Conservation (phyloP, 371 early-diverging fungal genomes). For the Mucor indicus region DNA sequence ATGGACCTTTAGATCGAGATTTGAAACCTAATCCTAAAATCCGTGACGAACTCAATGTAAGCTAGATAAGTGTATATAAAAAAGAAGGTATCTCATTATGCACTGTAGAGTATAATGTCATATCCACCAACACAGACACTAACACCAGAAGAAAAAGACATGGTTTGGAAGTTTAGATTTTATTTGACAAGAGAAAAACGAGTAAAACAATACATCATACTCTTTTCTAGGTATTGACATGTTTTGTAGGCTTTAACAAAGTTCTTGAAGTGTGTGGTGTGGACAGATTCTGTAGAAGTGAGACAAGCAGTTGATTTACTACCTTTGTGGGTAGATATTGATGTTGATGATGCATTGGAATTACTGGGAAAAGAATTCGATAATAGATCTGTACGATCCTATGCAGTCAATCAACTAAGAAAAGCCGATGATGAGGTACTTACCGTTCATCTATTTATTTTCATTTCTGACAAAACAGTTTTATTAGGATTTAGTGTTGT, state of each 20-base stretch:
- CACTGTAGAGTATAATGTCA: constrained; percentile 75
- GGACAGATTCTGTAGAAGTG: constrained; percentile 90
- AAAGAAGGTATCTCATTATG: background rate
- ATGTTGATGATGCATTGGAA: constrained; percentile 93
- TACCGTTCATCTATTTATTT: background rate
- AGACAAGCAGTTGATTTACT: constrained; percentile 89
- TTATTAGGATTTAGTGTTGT: constrained; percentile 79
- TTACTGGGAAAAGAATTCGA: constrained; percentile 87
- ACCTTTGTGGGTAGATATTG: constrained; percentile 85
- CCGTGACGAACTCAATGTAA: constrained; percentile 89
- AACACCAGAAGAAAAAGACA: constrained; percentile 84
- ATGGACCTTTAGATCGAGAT: constrained; percentile 87
- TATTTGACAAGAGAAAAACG: constrained; percentile 88
- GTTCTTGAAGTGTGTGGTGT: constrained; percentile 92
- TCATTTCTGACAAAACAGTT: background rate
- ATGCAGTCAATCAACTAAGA: constrained; percentile 85
- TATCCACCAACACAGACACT: constrained; percentile 89
- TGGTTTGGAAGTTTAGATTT: constrained; percentile 96
- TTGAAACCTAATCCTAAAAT: constrained; percentile 93
- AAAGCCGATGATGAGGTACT: constrained; percentile 90
- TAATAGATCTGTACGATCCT: constrained; percentile 77
- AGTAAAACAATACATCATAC: constrained; percentile 46
- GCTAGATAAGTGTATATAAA: constrained; percentile 5
- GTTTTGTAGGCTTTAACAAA: constrained; percentile 82
- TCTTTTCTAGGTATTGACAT: background rate